A percentile compares a stretch with the other conserved stretches of the same genome.
These are phyloP conservation scores for Dioscorea alata DNA, from an alignment of 106 monocot species.

Conservation along the genomic window DNA sequence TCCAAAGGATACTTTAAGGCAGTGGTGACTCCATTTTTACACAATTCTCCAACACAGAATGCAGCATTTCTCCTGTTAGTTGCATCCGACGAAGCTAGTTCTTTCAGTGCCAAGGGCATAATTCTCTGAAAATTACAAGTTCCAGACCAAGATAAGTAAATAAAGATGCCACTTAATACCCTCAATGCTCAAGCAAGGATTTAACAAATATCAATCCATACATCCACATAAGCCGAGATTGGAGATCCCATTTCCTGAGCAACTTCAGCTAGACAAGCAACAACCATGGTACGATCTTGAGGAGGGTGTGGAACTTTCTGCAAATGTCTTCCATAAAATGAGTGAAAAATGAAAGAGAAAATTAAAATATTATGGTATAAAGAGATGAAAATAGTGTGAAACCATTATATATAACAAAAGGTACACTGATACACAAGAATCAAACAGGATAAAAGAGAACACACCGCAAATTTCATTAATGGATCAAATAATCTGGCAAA, in stretches of 20 bases:
- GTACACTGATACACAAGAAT: background rate
- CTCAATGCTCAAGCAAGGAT: no score
- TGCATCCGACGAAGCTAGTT: slow-evolving; percentile 74
- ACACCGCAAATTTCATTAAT: slow-evolving; percentile 90
- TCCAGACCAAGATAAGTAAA: background rate
- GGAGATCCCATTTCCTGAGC: slow-evolving; percentile 95
- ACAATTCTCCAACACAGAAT: slow-evolving; percentile 91
- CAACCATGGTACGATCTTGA: slow-evolving; percentile 92
- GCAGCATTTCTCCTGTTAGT: slow-evolving; percentile 98
- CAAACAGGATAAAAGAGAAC: background rate
- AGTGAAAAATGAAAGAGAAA: background rate
- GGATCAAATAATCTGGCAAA: slow-evolving; percentile 82
- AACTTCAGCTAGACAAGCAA: slow-evolving; percentile 96
- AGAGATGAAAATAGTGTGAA: background rate
- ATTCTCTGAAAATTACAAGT: slow-evolving; percentile 45
- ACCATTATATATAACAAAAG: background rate
- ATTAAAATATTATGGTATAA: background rate
- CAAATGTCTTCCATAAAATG: background rate
- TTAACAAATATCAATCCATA: slow-evolving; percentile 17
- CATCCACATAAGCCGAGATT: slow-evolving; percentile 84
- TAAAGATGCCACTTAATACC: no score
- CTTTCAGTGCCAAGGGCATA: slow-evolving; percentile 94
- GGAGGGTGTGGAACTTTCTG: slow-evolving; percentile 82
- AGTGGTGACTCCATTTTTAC: slow-evolving; percentile 76
- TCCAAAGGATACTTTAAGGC: slow-evolving; percentile 72